phyloP scores from a whole-genome alignment of 2,329 filamentous ascomycete species.

The Fusarium sarcochroum region DNA sequence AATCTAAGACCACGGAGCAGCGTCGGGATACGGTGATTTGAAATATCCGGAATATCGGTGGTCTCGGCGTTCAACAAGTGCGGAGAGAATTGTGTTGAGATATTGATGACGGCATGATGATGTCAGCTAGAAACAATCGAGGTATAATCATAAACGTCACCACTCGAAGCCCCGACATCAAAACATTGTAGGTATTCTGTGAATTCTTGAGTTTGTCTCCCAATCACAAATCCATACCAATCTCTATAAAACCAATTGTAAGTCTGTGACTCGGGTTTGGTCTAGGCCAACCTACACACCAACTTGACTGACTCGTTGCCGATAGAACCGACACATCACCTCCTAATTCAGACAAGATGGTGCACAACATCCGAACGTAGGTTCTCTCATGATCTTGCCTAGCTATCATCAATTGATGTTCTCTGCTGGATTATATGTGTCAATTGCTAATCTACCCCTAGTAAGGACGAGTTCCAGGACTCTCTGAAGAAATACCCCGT shows the following conservation, averaged over 20 bases:
- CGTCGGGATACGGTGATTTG: neutral
- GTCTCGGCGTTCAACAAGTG: neutral
- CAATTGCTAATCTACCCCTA: too few relatives aligned
- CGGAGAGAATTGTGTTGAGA: conserved; percentile 5
- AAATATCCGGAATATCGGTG: neutral
- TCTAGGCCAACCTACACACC: neutral
- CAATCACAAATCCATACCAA: neutral
- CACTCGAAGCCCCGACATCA: conserved; percentile 4
- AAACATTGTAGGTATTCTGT: neutral
- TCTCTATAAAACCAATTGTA: neutral
- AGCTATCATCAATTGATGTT: neutral
- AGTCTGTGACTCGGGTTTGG: neutral
- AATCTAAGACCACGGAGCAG: neutral
- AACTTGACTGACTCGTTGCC: conserved; percentile 12
- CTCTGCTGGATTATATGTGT: too few relatives aligned
- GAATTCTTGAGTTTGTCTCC: neutral
- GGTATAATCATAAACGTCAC: conserved; percentile 22
- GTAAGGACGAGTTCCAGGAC: conserved; percentile 37
- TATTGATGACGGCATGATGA: conserved; percentile 39
- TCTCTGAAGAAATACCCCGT: conserved; percentile 21
- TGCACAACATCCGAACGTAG: conserved; percentile 36
- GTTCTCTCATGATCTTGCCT: neutral
- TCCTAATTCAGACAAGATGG: conserved; percentile 27
- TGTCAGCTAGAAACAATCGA: conserved; percentile 18
- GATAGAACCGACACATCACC: neutral